Conservation (phyloP, 441 rosid species). For the Biscutella auriculata region DNA sequence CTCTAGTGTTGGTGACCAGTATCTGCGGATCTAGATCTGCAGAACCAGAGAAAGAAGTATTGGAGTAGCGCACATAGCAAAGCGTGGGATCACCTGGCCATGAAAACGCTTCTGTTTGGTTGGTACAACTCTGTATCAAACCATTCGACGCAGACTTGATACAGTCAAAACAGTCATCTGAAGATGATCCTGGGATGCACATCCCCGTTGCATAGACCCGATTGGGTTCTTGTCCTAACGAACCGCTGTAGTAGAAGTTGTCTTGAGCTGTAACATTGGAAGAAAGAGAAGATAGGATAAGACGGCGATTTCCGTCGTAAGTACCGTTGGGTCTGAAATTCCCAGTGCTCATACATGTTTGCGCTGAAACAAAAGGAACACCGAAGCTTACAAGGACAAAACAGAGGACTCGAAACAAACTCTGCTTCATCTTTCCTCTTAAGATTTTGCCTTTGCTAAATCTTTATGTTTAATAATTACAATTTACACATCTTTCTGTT, state of each 20-base stretch:
- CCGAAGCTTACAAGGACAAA: slow-evolving; percentile 9
- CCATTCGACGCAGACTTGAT: slow-evolving; percentile 4
- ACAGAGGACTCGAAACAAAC: neutral
- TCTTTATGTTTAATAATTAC: neutral
- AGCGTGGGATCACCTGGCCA: slow-evolving; percentile 21
- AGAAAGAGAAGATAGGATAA: slow-evolving; percentile 26
- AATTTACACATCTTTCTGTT: too few species aligned
- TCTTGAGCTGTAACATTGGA: slow-evolving; percentile 6
- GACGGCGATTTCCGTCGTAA: slow-evolving; percentile 24
- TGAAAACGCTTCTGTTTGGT: slow-evolving; percentile 21
- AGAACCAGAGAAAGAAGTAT: slow-evolving; percentile 10
- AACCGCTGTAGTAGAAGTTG: slow-evolving; percentile 10
- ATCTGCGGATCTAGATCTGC: neutral
- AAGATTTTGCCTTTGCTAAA: neutral
- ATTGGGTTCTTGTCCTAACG: slow-evolving; percentile 13
- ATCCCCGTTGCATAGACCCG: slow-evolving; percentile 14
- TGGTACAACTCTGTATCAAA: slow-evolving; percentile 21
- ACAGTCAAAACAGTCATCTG: slow-evolving; percentile 28
- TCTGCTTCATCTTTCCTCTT: slow-evolving; percentile 2
- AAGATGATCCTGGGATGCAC: slow-evolving; percentile 31
- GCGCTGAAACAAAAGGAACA: slow-evolving; percentile 12
- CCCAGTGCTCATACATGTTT: neutral
- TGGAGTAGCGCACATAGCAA: slow-evolving; percentile 35
- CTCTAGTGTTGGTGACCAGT: neutral
- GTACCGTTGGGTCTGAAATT: slow-evolving; percentile 19